Percentiles rank a stretch among this genome's conserved stretches.
These are phyloP conservation scores for Nakaseomyces delphensis DNA, from an alignment of 1,139 yeast genomes.

Conservation along the genomic window DNA sequence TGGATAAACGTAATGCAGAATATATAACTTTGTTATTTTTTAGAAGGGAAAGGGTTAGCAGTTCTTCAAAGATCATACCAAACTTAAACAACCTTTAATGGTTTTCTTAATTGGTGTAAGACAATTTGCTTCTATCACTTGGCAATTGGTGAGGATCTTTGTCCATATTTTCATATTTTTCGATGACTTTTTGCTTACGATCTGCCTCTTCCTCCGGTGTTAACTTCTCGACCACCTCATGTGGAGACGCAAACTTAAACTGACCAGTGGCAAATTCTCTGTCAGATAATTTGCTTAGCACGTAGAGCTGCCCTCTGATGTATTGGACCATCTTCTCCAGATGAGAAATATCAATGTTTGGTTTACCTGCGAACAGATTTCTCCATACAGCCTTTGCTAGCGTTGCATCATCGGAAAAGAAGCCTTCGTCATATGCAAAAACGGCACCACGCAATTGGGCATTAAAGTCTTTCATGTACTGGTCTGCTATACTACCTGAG, in stretches of 20 bases:
- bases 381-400: conserved; percentile 88
- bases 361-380: conserved; percentile 79
- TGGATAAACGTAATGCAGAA: background rate
- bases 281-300: conserved; percentile 75
- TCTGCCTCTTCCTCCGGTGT: conserved; percentile 51
- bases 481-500: conserved; percentile 78
- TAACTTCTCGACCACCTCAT: conserved; percentile 65
- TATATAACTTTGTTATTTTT: background rate
- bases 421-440: conserved; percentile 88
- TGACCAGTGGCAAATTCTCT: conserved; percentile 89
- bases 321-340: conserved; percentile 83
- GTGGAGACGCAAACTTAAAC: conserved; percentile 79
- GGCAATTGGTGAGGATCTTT: conserved; percentile 42
- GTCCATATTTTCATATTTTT: conserved; percentile 39
- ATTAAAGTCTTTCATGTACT: conserved; percentile 82
- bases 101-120: conserved; percentile 42
- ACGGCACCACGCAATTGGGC: conserved; percentile 84
- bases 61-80: background rate
- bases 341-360: conserved; percentile 71
- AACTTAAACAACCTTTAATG: background rate
- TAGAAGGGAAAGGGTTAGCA: background rate
- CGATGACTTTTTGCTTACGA: conserved; percentile 34
- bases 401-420: conserved; percentile 73
- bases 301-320: conserved; percentile 81
- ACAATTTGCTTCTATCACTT: conserved; percentile 52